These are phyloP conservation scores for Sporopachydermia quercuum DNA, from an alignment of 805 yeast species.

Conservation along the genomic window DNA sequence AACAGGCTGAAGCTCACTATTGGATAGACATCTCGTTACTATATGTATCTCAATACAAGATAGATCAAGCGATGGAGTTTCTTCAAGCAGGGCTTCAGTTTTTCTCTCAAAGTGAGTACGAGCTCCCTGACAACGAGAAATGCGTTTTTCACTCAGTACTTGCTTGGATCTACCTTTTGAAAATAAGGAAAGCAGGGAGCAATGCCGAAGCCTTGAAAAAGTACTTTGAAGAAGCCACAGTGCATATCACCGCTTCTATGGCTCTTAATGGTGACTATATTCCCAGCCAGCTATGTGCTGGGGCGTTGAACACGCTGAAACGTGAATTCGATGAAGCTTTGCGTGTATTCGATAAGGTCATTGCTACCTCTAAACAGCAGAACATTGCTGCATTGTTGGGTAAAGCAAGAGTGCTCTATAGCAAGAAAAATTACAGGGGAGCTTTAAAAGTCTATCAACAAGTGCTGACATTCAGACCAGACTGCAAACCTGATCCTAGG, in stretches of 20 bases:
- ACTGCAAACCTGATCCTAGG: slow-evolving; percentile 75
- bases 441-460: slow-evolving; percentile 79
- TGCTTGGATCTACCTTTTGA: slow-evolving; percentile 57
- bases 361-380: slow-evolving; percentile 32
- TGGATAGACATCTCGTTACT: slow-evolving; percentile 45
- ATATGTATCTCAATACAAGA: slow-evolving; percentile 28
- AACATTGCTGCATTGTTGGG: slow-evolving; percentile 70
- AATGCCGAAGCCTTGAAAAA: slow-evolving; percentile 14
- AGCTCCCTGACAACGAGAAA: slow-evolving; percentile 24
- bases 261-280: slow-evolving; percentile 30
- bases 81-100: slow-evolving; percentile 41
- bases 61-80: slow-evolving; percentile 49
- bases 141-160: slow-evolving; percentile 43
- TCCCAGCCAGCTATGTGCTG: slow-evolving; percentile 47
- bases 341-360: slow-evolving; percentile 48
- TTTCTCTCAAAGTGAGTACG: slow-evolving; percentile 9
- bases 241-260: slow-evolving; percentile 32
- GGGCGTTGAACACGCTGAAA: slow-evolving; percentile 42
- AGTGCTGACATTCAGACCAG: slow-evolving; percentile 59
- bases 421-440: slow-evolving; percentile 52
- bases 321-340: slow-evolving; percentile 59
- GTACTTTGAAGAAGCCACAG: slow-evolving; percentile 26
- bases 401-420: slow-evolving; percentile 67
- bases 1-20: slow-evolving; percentile 56
- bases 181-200: slow-evolving; percentile 19